Percentiles rank a stretch among this genome's conserved stretches.
Evolutionary conservation across 2,329 filamentous ascomycete genomes (phyloP).

Genomic region (Ascochyta clinopodiicola): DNA sequence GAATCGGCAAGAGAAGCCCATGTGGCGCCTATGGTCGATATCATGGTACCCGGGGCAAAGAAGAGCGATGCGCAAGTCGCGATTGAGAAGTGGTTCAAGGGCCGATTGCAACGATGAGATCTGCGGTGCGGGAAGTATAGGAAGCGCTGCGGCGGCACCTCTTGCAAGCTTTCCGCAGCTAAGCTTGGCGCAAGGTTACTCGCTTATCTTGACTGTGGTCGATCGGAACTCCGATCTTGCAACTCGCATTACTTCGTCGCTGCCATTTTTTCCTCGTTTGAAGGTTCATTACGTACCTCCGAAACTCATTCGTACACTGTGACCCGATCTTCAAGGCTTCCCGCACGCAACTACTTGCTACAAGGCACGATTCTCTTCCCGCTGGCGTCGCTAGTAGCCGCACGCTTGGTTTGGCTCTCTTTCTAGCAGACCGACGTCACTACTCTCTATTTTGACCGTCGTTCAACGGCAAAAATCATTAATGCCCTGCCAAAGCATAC

Average conservation of each 20-base stretch:
- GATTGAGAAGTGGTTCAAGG: conserved; percentile 24
- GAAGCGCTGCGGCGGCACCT: neutral
- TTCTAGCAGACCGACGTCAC: conserved; percentile 9
- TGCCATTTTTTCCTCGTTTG: no score
- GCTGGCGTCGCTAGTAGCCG: neutral
- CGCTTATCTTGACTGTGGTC: no score
- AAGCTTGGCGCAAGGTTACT: neutral
- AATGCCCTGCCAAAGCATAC: neutral
- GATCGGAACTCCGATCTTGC: no score
- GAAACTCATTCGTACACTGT: no score
- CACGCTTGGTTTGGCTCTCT: neutral
- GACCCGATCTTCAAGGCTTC: no score
- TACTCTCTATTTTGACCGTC: neutral
- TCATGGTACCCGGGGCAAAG: conserved; percentile 15
- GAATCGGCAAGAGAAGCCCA: conserved; percentile 25
- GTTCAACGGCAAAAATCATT: neutral
- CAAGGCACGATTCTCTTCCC: conserved; percentile 1
- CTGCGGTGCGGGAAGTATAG: neutral
- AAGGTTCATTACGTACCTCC: no score
- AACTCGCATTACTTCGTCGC: no score
- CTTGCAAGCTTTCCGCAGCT: conserved; percentile 11
- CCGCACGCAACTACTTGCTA: neutral
- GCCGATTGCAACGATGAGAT: conserved; percentile 15
- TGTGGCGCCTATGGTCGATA: conserved; percentile 27
- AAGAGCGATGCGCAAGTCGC: conserved; percentile 17